phyloP scores from a whole-genome alignment of 805 yeast genomes.

The Candida mattraensis region DNA sequence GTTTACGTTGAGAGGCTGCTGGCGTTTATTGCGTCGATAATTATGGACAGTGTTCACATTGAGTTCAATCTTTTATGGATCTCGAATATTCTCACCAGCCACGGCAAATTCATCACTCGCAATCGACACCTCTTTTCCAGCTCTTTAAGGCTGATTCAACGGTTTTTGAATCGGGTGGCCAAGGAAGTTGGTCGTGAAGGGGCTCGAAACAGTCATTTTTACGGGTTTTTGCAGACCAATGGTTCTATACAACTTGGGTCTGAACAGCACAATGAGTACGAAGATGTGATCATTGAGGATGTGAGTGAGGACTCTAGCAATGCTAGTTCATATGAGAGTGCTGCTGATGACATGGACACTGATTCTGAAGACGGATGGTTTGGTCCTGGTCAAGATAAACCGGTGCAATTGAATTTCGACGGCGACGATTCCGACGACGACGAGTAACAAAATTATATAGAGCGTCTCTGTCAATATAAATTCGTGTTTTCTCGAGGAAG shows the following conservation, averaged over 20 bases:
- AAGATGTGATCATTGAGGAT: slow-evolving; percentile 25
- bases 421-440: slow-evolving; percentile 37
- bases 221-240: slow-evolving; percentile 45
- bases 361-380: slow-evolving; percentile 38
- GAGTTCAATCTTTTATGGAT: slow-evolving; percentile 88
- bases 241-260: slow-evolving; percentile 18
- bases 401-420: slow-evolving; percentile 31
- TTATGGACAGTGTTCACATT: slow-evolving; percentile 73
- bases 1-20: slow-evolving; percentile 72
- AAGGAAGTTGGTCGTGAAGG: slow-evolving; percentile 65
- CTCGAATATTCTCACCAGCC: slow-evolving; percentile 60
- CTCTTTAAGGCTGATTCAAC: slow-evolving; percentile 66
- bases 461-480: not conserved
- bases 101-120: slow-evolving; percentile 70
- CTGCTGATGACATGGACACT: slow-evolving; percentile 24
- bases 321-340: slow-evolving; percentile 23
- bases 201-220: slow-evolving; percentile 53
- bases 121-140: slow-evolving; percentile 64
- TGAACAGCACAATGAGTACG: slow-evolving; percentile 31
- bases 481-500: not conserved
- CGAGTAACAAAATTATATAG: slow-evolving; percentile 22
- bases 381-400: slow-evolving; percentile 33
- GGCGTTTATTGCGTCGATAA: slow-evolving; percentile 64
- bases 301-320: slow-evolving; percentile 31
- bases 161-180: slow-evolving; percentile 71